Percentiles rank a stretch among this genome's conserved stretches.
Conservation (phyloP, 1,284 basidiomycete species). For the Boletus sp. region DNA sequence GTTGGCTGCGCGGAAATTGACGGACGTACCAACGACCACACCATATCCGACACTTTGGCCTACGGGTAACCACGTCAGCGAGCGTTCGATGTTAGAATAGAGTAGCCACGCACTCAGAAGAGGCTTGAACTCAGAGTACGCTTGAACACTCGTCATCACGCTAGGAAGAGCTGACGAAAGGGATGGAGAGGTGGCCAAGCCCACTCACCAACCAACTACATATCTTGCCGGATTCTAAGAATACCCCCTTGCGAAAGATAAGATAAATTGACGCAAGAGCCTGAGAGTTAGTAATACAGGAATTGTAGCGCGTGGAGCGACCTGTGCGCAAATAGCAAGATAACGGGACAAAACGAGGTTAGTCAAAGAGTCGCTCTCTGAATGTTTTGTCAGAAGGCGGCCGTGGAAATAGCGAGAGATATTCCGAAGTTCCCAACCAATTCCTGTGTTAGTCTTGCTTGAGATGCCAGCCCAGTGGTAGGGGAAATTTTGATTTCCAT, state of each 20-base stretch:
- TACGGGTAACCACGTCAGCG: constrained; percentile 14
- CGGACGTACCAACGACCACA: constrained; percentile 41
- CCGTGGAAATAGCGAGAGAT: too few relatives aligned
- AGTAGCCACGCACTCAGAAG: constrained; percentile 19
- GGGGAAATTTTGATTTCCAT: too few relatives aligned
- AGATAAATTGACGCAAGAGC: background rate
- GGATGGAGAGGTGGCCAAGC: background rate
- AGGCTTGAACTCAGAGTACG: constrained; percentile 27
- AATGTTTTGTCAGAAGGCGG: too few relatives aligned
- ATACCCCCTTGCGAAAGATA: background rate
- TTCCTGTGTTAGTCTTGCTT: too few relatives aligned
- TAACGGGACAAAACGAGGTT: too few relatives aligned
- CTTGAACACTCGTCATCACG: constrained; percentile 17
- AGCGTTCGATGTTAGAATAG: background rate
- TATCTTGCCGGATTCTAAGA: background rate
- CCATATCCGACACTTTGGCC: constrained; percentile 48
- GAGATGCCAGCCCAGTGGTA: too few relatives aligned
- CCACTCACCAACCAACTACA: background rate
- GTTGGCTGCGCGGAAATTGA: background rate
- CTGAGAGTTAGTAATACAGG: too few relatives aligned
- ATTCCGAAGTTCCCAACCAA: too few relatives aligned
- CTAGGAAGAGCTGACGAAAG: background rate
- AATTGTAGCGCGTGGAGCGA: too few relatives aligned
- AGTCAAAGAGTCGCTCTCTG: too few relatives aligned
- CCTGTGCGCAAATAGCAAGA: too few relatives aligned